A percentile compares a stretch with the other conserved stretches of the same genome.
Evolutionary conservation across 2,329 filamentous ascomycete genomes (phyloP).

Genomic region (Coleophoma eucalyptorum): DNA sequence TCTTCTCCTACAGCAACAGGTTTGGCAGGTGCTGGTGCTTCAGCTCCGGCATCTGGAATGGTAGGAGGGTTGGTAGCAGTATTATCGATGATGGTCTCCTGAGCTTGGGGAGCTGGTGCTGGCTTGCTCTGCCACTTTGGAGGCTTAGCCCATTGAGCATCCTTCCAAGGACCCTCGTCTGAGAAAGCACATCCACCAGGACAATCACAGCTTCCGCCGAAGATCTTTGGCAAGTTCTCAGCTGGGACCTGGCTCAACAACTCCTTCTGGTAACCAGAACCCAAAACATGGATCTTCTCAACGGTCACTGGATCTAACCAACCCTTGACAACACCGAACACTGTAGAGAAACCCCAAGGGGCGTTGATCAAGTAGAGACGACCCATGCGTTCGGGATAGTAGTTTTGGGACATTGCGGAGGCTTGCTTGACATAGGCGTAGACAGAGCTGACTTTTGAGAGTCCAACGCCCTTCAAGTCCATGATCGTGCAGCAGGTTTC

Average conservation of each 20-base stretch:
- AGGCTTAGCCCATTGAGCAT: slow-evolving; percentile 62
- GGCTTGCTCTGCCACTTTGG: slow-evolving; percentile 57
- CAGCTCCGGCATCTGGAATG: slow-evolving; percentile 14
- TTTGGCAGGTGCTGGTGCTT: slow-evolving; percentile 9
- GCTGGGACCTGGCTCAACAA: slow-evolving; percentile 78
- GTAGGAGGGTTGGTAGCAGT: slow-evolving; percentile 16
- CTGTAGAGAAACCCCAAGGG: slow-evolving; percentile 87
- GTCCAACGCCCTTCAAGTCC: slow-evolving; percentile 91
- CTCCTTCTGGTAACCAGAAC: slow-evolving; percentile 76
- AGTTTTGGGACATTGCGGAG: slow-evolving; percentile 91
- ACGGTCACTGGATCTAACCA: slow-evolving; percentile 98
- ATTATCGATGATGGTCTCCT: slow-evolving; percentile 33
- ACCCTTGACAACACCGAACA: slow-evolving; percentile 83
- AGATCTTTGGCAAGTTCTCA: slow-evolving; percentile 84
- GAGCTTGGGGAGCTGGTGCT: slow-evolving; percentile 28
- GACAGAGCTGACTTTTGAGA: slow-evolving; percentile 76
- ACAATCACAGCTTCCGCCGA: slow-evolving; percentile 83
- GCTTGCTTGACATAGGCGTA: slow-evolving; percentile 85
- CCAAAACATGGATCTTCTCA: slow-evolving; percentile 90
- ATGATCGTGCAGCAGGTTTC: slow-evolving; percentile 99
- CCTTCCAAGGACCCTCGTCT: slow-evolving; percentile 87
- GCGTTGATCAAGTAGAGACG: slow-evolving; percentile 98
- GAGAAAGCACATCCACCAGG: slow-evolving; percentile 78
- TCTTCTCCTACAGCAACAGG: slow-evolving; percentile 13
- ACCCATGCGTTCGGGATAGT: slow-evolving; percentile 96